Base-by-base conservation (phyloP, 345 rosid genomes). In the Bretschneidera sinensis region DNA sequence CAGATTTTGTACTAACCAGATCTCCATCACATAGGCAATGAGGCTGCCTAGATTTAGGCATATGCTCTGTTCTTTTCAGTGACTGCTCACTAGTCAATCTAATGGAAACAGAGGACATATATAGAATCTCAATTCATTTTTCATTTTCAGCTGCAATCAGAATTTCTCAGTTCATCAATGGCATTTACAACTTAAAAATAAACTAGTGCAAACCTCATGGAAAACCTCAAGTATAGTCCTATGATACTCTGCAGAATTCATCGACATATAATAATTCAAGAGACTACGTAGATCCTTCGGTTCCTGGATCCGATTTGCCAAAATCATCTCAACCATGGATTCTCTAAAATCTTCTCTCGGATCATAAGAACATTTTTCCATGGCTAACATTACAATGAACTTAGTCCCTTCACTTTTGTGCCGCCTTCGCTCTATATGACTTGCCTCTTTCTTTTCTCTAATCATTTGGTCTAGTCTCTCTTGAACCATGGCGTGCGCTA, bases 401-500 rank as follows among this genome's bases (percentile, higher is more conserved):
- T 79, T 86, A 16, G 81, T 76, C 9, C 67, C 74, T 43, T 58
- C 56, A 22, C 34, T 43, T 14, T 74, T 62, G 39, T 53, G 60
- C 33, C 52, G 58, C 65, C 76, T 67, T 78, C 65, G 50, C 67
- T 74, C 48, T 75, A 58, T 67, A 39, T 63, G 61, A 45, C 48
- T 51, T 58, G 54, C 63, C 75, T 66, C 66, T 77, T 78, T 79
- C 76, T 70, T 76, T 53, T 83, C 88, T 54, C 75, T 71, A 21
- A 90, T 90, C 88, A 90, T 81, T 63, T 87, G 90, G 63, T 85
- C 92, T 10, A 90, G 81, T 76, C 83, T 81, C 70, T 91, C 88
- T 45, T 91, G 97, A 54, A 91, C 92, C 94, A 89, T 82, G 60
- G 85, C 87, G 59, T 89, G 98, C 33, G 92, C 79, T 18, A 92